Evolutionary conservation across 1,139 yeast genomes (phyloP).

Genomic region (Kodamaea derodonti): DNA sequence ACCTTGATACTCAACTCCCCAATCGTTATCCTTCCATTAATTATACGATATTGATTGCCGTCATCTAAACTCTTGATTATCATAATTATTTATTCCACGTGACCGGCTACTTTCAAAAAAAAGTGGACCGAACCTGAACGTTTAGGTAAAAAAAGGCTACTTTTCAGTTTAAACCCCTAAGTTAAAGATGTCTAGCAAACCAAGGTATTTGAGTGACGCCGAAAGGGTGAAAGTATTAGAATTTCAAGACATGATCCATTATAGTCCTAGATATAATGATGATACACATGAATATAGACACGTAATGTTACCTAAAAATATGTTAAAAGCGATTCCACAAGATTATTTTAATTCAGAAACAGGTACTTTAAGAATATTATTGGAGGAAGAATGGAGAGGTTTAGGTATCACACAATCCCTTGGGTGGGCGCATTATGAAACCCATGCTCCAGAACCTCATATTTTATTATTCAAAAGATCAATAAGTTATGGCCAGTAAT

Average conservation of each 20-base stretch:
- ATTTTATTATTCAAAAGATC: slow-evolving; percentile 83
- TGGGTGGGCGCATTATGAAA: slow-evolving; percentile 98
- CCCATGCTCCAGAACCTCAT: slow-evolving; percentile 98
- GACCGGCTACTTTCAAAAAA: no score
- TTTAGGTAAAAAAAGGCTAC: no score
- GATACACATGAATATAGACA: slow-evolving; percentile 86
- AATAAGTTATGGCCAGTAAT: slow-evolving; percentile 29
- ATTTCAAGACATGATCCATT: slow-evolving; percentile 91
- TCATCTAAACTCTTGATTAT: no score
- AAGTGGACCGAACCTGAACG: no score
- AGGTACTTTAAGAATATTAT: slow-evolving; percentile 83
- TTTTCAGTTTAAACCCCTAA: no score
- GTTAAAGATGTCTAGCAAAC: slow-evolving; percentile 31
- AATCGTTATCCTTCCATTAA: no score
- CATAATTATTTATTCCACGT: no score
- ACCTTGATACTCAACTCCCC: no score
- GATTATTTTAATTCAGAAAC: slow-evolving; percentile 95
- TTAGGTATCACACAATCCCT: slow-evolving; percentile 94
- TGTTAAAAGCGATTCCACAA: slow-evolving; percentile 93
- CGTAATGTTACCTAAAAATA: slow-evolving; percentile 93
- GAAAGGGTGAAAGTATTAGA: slow-evolving; percentile 87
- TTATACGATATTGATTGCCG: no score
- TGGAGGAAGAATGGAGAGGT: slow-evolving; percentile 99
- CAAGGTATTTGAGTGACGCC: slow-evolving; percentile 72
- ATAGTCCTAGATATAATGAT: slow-evolving; percentile 88